phyloP scores from a whole-genome alignment of 257 asterid genomes.

The Nicotiana sylvestris region DNA sequence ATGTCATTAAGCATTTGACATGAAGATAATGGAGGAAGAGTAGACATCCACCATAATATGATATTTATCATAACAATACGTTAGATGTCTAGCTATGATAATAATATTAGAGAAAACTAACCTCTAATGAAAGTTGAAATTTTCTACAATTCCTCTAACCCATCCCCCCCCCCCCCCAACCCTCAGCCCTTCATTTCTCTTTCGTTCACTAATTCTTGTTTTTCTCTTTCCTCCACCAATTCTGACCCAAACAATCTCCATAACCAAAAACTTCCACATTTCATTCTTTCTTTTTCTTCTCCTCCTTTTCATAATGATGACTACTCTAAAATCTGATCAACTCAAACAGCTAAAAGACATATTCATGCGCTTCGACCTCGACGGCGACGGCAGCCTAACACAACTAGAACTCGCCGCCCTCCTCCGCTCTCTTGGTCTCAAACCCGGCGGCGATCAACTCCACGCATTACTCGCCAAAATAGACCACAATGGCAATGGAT shows the following conservation, averaged over 20 bases:
- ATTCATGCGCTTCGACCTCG: conserved; percentile 45
- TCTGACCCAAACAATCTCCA: not conserved
- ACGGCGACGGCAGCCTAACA: conserved; percentile 47
- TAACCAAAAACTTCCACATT: not conserved
- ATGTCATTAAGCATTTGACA: too few relatives aligned
- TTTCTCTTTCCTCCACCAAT: not conserved
- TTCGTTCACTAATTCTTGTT: not conserved
- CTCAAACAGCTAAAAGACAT: conserved; percentile 38
- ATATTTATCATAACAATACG: too few relatives aligned
- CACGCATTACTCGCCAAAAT: conserved; percentile 32
- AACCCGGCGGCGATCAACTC: conserved; percentile 43
- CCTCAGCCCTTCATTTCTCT: not conserved
- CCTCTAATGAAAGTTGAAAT: not conserved
- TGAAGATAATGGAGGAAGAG: too few relatives aligned
- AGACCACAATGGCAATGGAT: conserved; percentile 54
- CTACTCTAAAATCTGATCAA: conserved; percentile 36
- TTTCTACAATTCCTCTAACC: not conserved
- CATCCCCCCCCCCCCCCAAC: not conserved
- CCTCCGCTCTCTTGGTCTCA: conserved; percentile 42
- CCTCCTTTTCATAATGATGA: conserved; percentile 23
- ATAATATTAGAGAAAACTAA: not conserved
- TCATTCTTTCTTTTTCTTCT: not conserved
- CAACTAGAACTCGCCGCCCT: conserved; percentile 53
- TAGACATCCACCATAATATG: too few relatives aligned
- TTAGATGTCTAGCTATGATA: too few relatives aligned